These are phyloP conservation scores for Tetracentron sinense DNA, from an alignment of 164 flowering plant species.

Conservation along the genomic window DNA sequence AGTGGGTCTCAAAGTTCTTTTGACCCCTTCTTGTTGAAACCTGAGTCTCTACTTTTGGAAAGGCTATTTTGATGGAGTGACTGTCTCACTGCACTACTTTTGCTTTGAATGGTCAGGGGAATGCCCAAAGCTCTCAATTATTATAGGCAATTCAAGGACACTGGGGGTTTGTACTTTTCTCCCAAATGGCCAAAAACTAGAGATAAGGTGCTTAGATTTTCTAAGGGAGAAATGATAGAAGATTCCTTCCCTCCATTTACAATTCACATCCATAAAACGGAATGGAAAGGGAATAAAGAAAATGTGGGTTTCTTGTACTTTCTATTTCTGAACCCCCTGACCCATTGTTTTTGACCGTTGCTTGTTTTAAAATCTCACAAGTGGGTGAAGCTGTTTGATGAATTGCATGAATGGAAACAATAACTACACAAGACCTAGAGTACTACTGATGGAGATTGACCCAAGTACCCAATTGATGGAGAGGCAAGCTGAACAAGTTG, in stretches of 20 bases:
- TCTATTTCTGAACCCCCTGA: slow-evolving; percentile 2
- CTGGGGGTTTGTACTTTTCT: background rate
- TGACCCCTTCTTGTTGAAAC: slow-evolving; percentile 30
- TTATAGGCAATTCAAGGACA: background rate
- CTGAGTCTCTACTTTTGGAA: slow-evolving; percentile 23
- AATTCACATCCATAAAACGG: slow-evolving; percentile 9
- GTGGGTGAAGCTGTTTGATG: slow-evolving; percentile 22
- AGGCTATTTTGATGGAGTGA: slow-evolving; percentile 28
- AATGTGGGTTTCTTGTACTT: background rate
- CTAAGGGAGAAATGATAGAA: slow-evolving; percentile 24
- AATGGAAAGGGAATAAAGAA: slow-evolving; percentile 6
- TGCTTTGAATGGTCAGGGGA: slow-evolving; percentile 16
- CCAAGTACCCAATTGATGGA: too few species aligned
- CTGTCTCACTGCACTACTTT: slow-evolving; percentile 22
- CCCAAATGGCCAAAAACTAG: slow-evolving; percentile 5
- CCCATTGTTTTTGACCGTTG: slow-evolving; percentile 4
- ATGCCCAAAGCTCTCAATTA: background rate
- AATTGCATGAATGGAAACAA: background rate
- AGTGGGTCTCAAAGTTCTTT: slow-evolving; percentile 27
- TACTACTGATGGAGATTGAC: too few species aligned
- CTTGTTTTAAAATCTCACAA: background rate
- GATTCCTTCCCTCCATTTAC: slow-evolving; percentile 25
- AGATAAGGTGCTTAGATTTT: slow-evolving; percentile 11
- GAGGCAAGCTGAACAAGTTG: too few species aligned
- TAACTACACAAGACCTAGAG: too few species aligned